Percentiles rank a stretch among this genome's conserved stretches.
phyloP scores from a whole-genome alignment of 2,329 filamentous ascomycete genomes.

The Pseudogymnoascus sp. region DNA sequence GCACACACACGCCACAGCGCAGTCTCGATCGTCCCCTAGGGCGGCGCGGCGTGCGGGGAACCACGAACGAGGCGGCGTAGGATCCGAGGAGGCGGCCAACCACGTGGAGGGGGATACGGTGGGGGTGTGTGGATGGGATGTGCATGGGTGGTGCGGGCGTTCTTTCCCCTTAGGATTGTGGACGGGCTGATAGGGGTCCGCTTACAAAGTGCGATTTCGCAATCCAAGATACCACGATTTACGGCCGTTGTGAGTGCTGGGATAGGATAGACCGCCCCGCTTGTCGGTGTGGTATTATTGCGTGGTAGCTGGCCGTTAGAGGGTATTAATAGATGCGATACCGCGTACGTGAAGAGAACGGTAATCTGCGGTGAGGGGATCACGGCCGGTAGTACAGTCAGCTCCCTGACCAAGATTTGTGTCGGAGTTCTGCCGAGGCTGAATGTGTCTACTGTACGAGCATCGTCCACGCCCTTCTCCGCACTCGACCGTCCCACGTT shows the following conservation, averaged over 20 bases:
- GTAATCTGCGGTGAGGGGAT: neutral
- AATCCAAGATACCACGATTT: neutral
- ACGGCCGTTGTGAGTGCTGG: neutral
- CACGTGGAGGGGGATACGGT: neutral
- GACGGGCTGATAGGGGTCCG: neutral
- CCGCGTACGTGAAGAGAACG: neutral
- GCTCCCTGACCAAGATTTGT: neutral
- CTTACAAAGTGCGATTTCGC: neutral
- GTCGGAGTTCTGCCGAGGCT: neutral
- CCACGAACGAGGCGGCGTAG: neutral
- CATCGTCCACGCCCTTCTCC: neutral
- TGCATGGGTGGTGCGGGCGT: neutral
- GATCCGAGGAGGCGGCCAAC: constrained; percentile 3
- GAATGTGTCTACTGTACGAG: neutral
- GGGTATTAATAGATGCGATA: neutral
- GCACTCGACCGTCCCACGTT: neutral
- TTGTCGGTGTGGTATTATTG: neutral
- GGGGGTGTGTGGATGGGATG: neutral
- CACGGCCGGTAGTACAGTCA: neutral
- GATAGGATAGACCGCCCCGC: neutral
- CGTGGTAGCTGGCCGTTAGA: neutral
- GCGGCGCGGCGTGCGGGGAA: neutral
- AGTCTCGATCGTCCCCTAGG: neutral
- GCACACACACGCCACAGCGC: neutral
- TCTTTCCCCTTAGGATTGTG: neutral